These are phyloP conservation scores for Hemerocallis citrina DNA, from an alignment of 106 monocot genomes.

Conservation along the genomic window DNA sequence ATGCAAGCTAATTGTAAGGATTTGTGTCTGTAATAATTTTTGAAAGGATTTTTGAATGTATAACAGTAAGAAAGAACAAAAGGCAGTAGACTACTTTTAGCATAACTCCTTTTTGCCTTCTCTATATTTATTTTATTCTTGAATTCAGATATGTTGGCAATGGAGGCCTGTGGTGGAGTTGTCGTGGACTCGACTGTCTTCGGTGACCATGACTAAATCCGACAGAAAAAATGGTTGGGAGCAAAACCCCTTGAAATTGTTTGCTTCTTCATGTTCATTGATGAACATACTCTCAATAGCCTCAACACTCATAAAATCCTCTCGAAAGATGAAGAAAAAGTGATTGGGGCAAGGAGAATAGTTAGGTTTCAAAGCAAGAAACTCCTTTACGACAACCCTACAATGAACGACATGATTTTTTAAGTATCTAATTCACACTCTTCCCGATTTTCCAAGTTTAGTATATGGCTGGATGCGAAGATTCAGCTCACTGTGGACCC, in stretches of 20 bases:
- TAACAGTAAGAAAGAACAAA: too few relatives aligned
- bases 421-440: slow-evolving; percentile 67
- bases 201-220: slow-evolving; percentile 76
- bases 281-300: slow-evolving; percentile 58
- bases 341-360: slow-evolving; percentile 63
- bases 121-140: neutral
- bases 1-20: too few relatives aligned
- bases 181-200: slow-evolving; percentile 75
- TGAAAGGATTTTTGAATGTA: too few relatives aligned
- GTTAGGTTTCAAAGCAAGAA: slow-evolving; percentile 19
- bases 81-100: too few relatives aligned
- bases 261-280: slow-evolving; percentile 96
- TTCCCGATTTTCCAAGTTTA: slow-evolving; percentile 90
- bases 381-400: slow-evolving; percentile 56
- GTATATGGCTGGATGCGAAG: slow-evolving; percentile 89
- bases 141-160: slow-evolving; percentile 55
- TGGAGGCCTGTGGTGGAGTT: slow-evolving; percentile 65
- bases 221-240: slow-evolving; percentile 74
- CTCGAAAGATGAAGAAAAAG: neutral
- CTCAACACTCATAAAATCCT: slow-evolving; percentile 63
- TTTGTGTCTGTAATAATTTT: too few relatives aligned
- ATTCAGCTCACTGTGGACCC: slow-evolving; percentile 83
- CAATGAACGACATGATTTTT: slow-evolving; percentile 91
- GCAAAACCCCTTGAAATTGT: slow-evolving; percentile 34
- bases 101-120: neutral